Percentiles rank a stretch among this genome's conserved stretches.
phyloP scores from a whole-genome alignment of 305 asterid species.

The Fraxinus greggii region DNA sequence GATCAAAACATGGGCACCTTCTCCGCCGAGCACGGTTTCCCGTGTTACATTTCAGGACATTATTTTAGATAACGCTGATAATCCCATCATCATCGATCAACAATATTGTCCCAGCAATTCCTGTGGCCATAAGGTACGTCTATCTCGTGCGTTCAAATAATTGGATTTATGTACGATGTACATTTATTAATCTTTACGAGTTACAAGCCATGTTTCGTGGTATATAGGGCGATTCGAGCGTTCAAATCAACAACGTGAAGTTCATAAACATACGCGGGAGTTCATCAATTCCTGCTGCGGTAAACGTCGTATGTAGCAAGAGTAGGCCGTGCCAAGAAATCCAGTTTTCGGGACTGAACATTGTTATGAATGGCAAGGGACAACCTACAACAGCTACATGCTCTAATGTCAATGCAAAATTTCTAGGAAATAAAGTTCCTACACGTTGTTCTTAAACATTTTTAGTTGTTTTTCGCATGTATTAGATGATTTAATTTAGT shows the following conservation, averaged over 20 bases:
- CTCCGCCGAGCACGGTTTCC: constrained; percentile 12
- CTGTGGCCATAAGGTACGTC: constrained; percentile 21
- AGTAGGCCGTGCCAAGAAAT: constrained; percentile 31
- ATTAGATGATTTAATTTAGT: not conserved
- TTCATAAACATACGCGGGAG: constrained; percentile 25
- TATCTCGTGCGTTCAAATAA: not conserved
- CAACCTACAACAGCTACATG: constrained; percentile 16
- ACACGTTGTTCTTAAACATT: not conserved
- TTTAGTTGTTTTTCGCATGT: not conserved
- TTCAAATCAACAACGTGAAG: constrained; percentile 28
- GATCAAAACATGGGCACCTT: constrained; percentile 47
- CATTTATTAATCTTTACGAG: not conserved
- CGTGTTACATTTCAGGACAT: constrained; percentile 29
- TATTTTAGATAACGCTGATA: not conserved
- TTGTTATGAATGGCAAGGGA: constrained; percentile 4
- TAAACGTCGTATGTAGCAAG: constrained; percentile 22
- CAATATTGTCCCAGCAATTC: constrained; percentile 39
- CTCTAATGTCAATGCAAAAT: constrained; percentile 19
- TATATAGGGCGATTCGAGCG: constrained; percentile 17
- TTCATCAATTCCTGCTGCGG: not conserved
- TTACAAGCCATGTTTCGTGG: not conserved
- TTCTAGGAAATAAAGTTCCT: constrained; percentile 5
- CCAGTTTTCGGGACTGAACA: constrained; percentile 28
- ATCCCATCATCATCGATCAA: constrained; percentile 54
- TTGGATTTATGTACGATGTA: not conserved